Percentiles rank a stretch among this genome's conserved stretches.
These are phyloP conservation scores for Hypomontagnella monticulosa DNA, from an alignment of 495 filamentous ascomycete genomes.

Conservation along the genomic window DNA sequence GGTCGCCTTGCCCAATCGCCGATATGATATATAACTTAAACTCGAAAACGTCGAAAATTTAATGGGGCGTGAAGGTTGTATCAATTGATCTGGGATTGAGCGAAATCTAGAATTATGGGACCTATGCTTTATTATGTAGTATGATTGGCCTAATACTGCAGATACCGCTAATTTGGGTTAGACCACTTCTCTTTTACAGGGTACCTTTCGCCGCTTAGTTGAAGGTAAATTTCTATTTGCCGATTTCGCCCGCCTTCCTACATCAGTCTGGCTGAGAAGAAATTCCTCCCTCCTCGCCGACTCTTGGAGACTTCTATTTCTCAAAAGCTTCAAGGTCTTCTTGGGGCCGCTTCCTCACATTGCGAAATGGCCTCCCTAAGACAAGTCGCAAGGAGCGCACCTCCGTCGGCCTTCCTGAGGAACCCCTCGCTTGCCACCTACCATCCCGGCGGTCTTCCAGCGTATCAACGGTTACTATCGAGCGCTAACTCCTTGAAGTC, in stretches of 20 bases:
- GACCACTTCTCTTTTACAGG: background rate
- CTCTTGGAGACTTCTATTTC: constrained; percentile 11
- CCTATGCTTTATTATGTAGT: background rate
- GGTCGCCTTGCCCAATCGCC: background rate
- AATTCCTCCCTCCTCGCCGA: constrained; percentile 28
- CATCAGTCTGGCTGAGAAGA: constrained; percentile 35
- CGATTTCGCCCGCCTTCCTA: constrained; percentile 39
- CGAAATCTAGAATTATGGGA: constrained; percentile 24
- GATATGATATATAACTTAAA: background rate
- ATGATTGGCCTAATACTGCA: constrained; percentile 12
- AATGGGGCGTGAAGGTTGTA: constrained; percentile 11
- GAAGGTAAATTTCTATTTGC: constrained; percentile 43
- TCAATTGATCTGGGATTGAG: constrained; percentile 23
- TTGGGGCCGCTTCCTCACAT: constrained; percentile 14
- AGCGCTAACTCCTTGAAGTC: constrained; percentile 42
- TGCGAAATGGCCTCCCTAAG: constrained; percentile 59
- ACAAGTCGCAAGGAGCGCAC: constrained; percentile 53
- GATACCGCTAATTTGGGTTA: constrained; percentile 14
- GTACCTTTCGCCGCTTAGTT: constrained; percentile 10
- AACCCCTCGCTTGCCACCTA: constrained; percentile 51
- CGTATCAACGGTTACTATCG: constrained; percentile 68
- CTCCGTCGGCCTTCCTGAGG: constrained; percentile 49
- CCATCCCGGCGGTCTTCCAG: constrained; percentile 61
- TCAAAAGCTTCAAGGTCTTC: constrained; percentile 33
- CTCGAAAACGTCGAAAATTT: constrained; percentile 31